phyloP scores from a whole-genome alignment of 352 stramenopile genomes.

The Globisporangium canariense region DNA sequence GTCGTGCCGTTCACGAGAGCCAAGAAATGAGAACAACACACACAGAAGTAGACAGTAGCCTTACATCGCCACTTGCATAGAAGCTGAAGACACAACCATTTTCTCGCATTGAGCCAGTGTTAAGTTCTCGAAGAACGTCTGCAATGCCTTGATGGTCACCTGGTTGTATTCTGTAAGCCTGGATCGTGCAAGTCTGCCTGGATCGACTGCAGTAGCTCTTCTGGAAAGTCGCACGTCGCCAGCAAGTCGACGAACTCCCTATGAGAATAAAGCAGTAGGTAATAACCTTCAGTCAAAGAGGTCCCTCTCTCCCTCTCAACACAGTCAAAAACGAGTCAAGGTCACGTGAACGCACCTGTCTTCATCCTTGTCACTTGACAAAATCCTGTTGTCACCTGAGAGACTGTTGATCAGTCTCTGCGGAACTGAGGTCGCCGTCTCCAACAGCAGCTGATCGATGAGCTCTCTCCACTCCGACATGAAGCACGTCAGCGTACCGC shows the following conservation, averaged over 20 bases:
- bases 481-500: slow-evolving; percentile 26
- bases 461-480: slow-evolving; percentile 33
- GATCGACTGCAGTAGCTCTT: slow-evolving; percentile 29
- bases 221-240: slow-evolving; percentile 29
- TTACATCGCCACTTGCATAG: not conserved
- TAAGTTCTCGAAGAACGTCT: not conserved
- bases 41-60: not conserved
- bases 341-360: slow-evolving; percentile 1
- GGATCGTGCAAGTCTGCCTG: slow-evolving; percentile 17
- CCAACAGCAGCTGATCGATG: slow-evolving; percentile 5
- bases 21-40: slow-evolving; percentile 12
- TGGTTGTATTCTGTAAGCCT: not conserved
- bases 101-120: not conserved
- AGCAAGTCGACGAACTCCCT: slow-evolving; percentile 26
- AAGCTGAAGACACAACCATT: not conserved
- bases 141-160: not conserved
- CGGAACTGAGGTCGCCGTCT: not conserved
- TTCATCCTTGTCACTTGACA: not conserved
- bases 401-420: not conserved
- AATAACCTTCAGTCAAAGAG: not conserved
- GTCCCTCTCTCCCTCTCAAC: too few relatives aligned
- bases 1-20: slow-evolving; percentile 32
- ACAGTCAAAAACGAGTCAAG: not conserved
- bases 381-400: not conserved
- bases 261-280: not conserved